Base-by-base conservation (phyloP, 169 alveolate genomes). In the Toxoplasma gondii region DNA sequence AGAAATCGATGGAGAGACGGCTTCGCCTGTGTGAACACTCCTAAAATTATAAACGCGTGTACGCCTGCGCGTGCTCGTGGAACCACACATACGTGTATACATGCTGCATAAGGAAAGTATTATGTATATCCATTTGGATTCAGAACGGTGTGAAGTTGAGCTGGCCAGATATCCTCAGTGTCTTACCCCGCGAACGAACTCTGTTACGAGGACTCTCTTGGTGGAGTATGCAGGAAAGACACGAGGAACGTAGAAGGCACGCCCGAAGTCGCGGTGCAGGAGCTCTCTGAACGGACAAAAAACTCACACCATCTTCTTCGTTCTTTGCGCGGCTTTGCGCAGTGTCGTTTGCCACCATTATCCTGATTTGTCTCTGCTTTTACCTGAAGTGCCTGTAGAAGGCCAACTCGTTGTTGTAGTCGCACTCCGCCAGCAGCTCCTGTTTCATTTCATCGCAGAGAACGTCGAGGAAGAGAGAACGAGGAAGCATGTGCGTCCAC, bases 361-460 rank as follows among this genome's bases (percentile, higher is more conserved):
- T n/a, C n/a, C n/a, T n/a, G n/a, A 7, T 12, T 49, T 16, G 24
- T 64, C 24, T 64, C 74, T 27, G 7, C n/a, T 64, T 27, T 64
- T 27, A 90, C 93, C 86, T 16, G 44, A 90, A 90, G 43, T 43
- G 83, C 9, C 27, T 4, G 81, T 80, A 91, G 90, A 91, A 91
- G 44, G 41, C 41, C 90, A 24, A 19, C 54, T 97, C 97, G 92
- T 95, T 95, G 36, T 53, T 38, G 74, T 97, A 97, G 93, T 96
- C 96, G 31, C 97, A 92, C 92, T 97, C 98, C 69, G 96, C 92
- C 64, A 96, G 92, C 43, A 97, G 82, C 93, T 97, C 98, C 36
- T 83, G 74, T 81, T 92, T 91, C 81, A 97, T 92, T n/a, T 92
- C 94, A 7, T 94, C 92, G 31, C 96, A 16, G 64, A 96, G 54